These are phyloP conservation scores for Penicillium bialowiezense DNA, from an alignment of 495 filamentous ascomycete genomes.

Conservation along the genomic window DNA sequence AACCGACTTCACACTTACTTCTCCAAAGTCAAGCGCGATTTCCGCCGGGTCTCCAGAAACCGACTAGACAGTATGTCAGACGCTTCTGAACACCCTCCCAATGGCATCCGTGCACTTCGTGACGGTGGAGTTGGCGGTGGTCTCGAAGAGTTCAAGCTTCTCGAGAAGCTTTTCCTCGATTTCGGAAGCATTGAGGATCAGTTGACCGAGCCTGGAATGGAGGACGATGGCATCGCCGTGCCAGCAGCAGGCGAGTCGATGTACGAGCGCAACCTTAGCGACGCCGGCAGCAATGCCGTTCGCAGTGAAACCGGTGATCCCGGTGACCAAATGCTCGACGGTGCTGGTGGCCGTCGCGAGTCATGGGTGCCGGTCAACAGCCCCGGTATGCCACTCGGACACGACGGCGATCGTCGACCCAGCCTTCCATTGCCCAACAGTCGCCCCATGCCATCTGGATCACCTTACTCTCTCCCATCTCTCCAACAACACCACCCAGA, in stretches of 20 bases:
- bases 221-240: slow-evolving; percentile 33
- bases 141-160: slow-evolving; percentile 67
- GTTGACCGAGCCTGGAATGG: slow-evolving; percentile 25
- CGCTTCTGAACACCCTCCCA: slow-evolving; percentile 35
- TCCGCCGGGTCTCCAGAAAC: slow-evolving; percentile 46
- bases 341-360: slow-evolving; percentile 38
- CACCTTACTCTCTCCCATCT: slow-evolving; percentile 41
- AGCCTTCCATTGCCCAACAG: slow-evolving; percentile 42
- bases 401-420: slow-evolving; percentile 42
- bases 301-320: slow-evolving; percentile 41
- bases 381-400: slow-evolving; percentile 32
- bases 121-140: slow-evolving; percentile 60
- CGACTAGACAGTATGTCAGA: slow-evolving; percentile 30
- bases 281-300: slow-evolving; percentile 41
- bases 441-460: slow-evolving; percentile 37
- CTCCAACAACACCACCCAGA: slow-evolving; percentile 44
- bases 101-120: slow-evolving; percentile 42
- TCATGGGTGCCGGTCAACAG: slow-evolving; percentile 48
- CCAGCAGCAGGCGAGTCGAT: slow-evolving; percentile 19
- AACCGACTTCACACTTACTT: slow-evolving; percentile 67
- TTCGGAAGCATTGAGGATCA: slow-evolving; percentile 53
- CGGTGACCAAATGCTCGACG: slow-evolving; percentile 31
- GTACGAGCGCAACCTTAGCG: slow-evolving; percentile 37
- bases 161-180: slow-evolving; percentile 57
- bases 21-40: slow-evolving; percentile 60